Evolutionary conservation across 1,284 basidiomycete species (phyloP), one percentile per base, ranked within the genome.

Genomic region (Moesziomyces antarcticus): DNA sequence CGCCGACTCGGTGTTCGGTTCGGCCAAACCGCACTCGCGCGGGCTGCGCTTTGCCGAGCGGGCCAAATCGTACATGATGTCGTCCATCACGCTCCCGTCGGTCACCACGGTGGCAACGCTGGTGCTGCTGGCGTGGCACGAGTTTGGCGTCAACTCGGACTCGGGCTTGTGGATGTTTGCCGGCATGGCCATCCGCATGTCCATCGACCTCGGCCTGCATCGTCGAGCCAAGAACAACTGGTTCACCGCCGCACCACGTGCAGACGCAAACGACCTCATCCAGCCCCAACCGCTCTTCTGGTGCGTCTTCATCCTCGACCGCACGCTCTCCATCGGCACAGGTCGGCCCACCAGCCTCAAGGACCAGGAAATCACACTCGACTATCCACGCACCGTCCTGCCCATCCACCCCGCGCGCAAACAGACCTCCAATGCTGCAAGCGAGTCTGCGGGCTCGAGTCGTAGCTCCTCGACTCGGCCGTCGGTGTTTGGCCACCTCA

Each of bases 131-230:
- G 53, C 53, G 8, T 56, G 53, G 53, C 53, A 56, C 44, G 53
- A 56, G 45, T 56, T 56, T 56, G 53, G 44, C 16, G 33, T 56
- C 53, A 56, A 56, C 30, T 56, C 53, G 8, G 53, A 56, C 18
- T 42, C 40, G 22, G 53, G 53, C 3, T 45, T 56, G 1, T 56
- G 53, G 53, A 56, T 56, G 53, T 47, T 56, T 56, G 53, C 44
- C 10, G 53, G 53, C 25, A 56, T 56, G 53, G 43, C 53, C 7
- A n/a, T 56, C 8, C 43, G 53, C 22, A 56, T 56, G 53, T 35
- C 45, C n/a, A 41, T 56, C 20, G 53, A 56, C 21, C 45, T 56
- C 9, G 53, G 53, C 8, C 45, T 56, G 8, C 53, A 56, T 40
- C 53, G 53, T 27, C 27, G 40, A 21, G 35, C 53, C 13, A 46